These are phyloP conservation scores for Misopates orontium DNA, from an alignment of 257 asterid species.

Conservation along the genomic window DNA sequence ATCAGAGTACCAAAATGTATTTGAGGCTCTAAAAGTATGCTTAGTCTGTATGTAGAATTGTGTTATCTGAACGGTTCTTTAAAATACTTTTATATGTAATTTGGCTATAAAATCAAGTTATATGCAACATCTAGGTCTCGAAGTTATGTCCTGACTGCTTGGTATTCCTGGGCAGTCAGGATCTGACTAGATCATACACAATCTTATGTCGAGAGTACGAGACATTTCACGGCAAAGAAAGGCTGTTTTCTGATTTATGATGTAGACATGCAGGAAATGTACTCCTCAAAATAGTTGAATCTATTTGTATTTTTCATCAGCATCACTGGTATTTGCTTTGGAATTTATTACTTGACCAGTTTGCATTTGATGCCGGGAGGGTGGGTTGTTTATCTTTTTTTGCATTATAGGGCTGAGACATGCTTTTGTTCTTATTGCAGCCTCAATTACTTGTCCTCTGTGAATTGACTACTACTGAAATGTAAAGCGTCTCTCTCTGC, in stretches of 20 bases:
- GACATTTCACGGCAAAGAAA: too few species aligned
- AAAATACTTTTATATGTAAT: too few species aligned
- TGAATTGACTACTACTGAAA: not conserved
- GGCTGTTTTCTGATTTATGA: not conserved
- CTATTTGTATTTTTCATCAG: too few species aligned
- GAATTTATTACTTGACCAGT: too few species aligned
- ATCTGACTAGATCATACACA: not conserved
- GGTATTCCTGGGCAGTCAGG: slow-evolving; percentile 1
- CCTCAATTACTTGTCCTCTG: too few species aligned
- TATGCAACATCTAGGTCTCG: slow-evolving; percentile 4
- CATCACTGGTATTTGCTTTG: too few species aligned
- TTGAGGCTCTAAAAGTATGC: slow-evolving; percentile 10
- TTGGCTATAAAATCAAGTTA: slow-evolving; percentile 8
- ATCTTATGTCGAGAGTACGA: not conserved
- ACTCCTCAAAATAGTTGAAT: too few species aligned
- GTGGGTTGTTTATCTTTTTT: too few species aligned
- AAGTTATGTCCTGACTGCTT: not conserved
- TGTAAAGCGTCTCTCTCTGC: slow-evolving; percentile 15
- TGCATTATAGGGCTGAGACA: too few species aligned
- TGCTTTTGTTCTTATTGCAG: too few species aligned
- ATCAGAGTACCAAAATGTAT: not conserved
- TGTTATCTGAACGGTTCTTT: not conserved
- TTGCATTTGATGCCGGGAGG: not conserved
- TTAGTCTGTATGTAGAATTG: not conserved
- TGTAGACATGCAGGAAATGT: not conserved